Evolutionary conservation across 2,329 filamentous ascomycete genomes (phyloP), one percentile per base, ranked within the genome.

Genomic region (Exophiala lecanii-corni): DNA sequence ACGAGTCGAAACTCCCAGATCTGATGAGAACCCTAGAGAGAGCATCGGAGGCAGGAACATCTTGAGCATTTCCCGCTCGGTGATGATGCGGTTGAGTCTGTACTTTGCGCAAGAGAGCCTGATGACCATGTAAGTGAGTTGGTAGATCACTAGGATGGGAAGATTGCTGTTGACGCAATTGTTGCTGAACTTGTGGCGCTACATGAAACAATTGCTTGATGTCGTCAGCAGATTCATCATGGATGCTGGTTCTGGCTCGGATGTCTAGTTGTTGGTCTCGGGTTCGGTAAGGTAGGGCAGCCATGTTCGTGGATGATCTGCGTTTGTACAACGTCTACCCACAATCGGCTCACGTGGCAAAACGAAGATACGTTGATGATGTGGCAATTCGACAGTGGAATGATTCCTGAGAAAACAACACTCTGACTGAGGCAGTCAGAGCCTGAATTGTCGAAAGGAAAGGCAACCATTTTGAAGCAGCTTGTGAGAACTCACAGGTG

Each of bases 1-100:
- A 25, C 3, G 50, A 53, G 37, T 50, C 45, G 39, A 53, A 39
- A 21, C 50, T 53, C 41, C 42, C 36, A 13, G 47, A 45, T 26
- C 47, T 23, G 31, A 42, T 43, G 13, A 45, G 33, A n/a, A 38
- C 38, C 21, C 36, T 39, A 5, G 44, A 44, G 12, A 45, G 41
- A 32, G 43, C 25, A 17, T 47, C 48, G 4, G 43, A 46, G 16
- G 39, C 25, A 19, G 36, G 41, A 28, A 42, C 18, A 20, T 48
- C 45, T 40, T 23, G 37, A 33, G 41, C 33, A 23, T 45, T 37
- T 17, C 44, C 36, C 6, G 41, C 15, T 19, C 39, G 43, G 43
- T 50, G 38, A 26, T 26, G 45, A 45, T 45, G 43, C 26, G 44
- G 41, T 21, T 42, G 31, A 15, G 44, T 51, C 12, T 44, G 39